Conservation (phyloP, 116 monocot species). For the Phalaenopsis hybrid region DNA sequence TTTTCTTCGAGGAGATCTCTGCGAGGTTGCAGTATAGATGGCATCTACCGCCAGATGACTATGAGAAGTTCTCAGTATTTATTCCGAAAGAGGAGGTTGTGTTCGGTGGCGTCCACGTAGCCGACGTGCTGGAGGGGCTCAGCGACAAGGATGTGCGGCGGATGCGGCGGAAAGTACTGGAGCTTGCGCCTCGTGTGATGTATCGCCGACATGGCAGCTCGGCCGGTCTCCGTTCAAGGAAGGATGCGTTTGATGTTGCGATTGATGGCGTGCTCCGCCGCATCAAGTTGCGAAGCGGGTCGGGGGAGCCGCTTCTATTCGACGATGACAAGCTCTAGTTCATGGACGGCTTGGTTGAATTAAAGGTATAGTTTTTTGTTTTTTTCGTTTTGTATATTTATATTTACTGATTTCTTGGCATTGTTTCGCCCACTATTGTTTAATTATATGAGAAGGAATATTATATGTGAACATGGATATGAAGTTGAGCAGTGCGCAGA, state of each 20-base stretch:
- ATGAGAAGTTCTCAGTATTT: conserved; percentile 54
- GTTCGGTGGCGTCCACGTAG: conserved; percentile 40
- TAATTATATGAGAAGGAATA: too few species aligned
- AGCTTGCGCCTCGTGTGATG: conserved; percentile 55
- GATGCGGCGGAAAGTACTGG: conserved; percentile 61
- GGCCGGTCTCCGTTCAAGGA: conserved; percentile 35
- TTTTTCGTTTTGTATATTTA: too few species aligned
- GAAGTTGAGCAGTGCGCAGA: conserved; percentile 62
- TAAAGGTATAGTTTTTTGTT: too few species aligned
- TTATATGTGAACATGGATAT: conserved; percentile 27
- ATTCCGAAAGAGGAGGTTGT: conserved; percentile 86
- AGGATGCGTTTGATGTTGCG: conserved; percentile 80
- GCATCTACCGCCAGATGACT: conserved; percentile 55
- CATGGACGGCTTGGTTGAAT: conserved; percentile 3
- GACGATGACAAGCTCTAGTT: conserved; percentile 5
- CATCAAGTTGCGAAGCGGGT: conserved; percentile 23
- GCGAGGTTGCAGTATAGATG: conserved; percentile 75
- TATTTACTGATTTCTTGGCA: too few species aligned
- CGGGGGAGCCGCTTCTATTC: conserved; percentile 16
- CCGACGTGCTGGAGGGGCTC: conserved; percentile 41
- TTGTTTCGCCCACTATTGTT: too few species aligned
- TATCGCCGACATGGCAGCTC: conserved; percentile 66
- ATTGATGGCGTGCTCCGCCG: conserved; percentile 61
- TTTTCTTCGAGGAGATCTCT: conserved; percentile 79
- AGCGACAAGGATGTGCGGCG: conserved; percentile 35